Evolutionary conservation across 805 yeast species (phyloP), one percentile per base, ranked within the genome.

Genomic region (Lachancea sp.): DNA sequence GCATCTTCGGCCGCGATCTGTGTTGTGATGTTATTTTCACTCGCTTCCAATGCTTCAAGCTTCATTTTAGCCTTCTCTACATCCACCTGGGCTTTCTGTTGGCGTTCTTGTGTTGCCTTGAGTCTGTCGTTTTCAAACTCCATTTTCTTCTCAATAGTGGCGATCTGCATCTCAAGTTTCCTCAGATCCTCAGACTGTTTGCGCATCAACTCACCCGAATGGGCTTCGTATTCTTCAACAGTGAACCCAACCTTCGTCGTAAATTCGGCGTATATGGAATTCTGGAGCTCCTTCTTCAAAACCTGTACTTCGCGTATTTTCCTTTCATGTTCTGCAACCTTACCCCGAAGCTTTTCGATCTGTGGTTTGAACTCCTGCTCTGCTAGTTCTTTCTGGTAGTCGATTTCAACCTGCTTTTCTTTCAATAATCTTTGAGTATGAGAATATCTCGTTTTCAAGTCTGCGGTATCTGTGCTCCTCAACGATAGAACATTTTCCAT

Each of bases 151-250:
- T 79, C 71, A 35, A 86, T 62, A 7, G 78, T 73, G 13, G 81
- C 64, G 15, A 83, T 74, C 45, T 85, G 84, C 48, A 79, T 79
- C 34, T 77, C 68, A 47, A 76, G 75, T 50, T 79, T 79, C 1
- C 84, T 71, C 37, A 80, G 69, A 56, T 83, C 87, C 48, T 77
- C 78, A 1, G 81, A 70, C 42, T 78, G 77, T 27, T 71, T 70
- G 56, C 85, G 70, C 41, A 76, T 56, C 3, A 74, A 63, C 3
- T 77, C 68, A 5, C 91, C 90, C 44, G 82, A 85, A 11, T 77
- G 69, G 36, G 68, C 69, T 59, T 89, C 96, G 59, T 84, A 89
- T 29, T 82, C 88, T 38, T 73, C 69, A 33, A 88, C 78, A 7
- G 66, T 59, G 53, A 87, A 78, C 0, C 79, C 78, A 42, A 81